Conservation (phyloP, 2,329 filamentous ascomycete species). For the Pseudopithomyces maydicus region DNA sequence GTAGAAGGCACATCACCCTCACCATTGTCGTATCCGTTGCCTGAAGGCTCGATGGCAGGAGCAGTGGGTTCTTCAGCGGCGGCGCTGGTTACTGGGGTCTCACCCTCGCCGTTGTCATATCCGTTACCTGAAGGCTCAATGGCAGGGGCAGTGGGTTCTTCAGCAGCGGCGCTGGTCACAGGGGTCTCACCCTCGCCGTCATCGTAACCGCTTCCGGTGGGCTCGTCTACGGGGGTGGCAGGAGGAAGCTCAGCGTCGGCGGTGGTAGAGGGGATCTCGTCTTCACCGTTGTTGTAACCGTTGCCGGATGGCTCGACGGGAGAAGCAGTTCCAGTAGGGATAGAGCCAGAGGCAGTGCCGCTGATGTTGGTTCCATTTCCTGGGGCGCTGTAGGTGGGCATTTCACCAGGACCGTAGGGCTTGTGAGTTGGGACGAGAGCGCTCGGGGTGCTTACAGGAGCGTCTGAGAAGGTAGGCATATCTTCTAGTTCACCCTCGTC, state of each 20-base stretch:
- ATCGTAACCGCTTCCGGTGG: background rate
- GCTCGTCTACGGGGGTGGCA: background rate
- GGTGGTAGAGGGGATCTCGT: background rate
- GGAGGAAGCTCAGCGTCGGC: background rate
- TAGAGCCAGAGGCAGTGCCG: background rate
- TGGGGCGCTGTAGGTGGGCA: background rate
- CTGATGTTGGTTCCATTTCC: background rate
- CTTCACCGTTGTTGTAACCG: background rate
- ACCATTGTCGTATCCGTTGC: background rate
- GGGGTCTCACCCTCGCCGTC: background rate
- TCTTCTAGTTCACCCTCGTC: background rate
- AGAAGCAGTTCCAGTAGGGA: background rate
- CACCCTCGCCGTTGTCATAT: background rate
- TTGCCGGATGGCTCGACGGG: background rate
- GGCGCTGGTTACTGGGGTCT: background rate
- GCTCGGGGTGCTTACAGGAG: background rate
- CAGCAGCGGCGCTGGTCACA: background rate
- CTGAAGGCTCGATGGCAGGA: background rate
- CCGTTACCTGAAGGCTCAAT: background rate
- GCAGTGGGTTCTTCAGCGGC: background rate
- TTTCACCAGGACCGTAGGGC: background rate
- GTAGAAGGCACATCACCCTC: background rate
- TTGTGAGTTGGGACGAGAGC: background rate
- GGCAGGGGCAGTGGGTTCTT: background rate
- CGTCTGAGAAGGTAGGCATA: background rate